Conservation (phyloP, 2,329 filamentous ascomycete species). For the Escovopsis sp. region DNA sequence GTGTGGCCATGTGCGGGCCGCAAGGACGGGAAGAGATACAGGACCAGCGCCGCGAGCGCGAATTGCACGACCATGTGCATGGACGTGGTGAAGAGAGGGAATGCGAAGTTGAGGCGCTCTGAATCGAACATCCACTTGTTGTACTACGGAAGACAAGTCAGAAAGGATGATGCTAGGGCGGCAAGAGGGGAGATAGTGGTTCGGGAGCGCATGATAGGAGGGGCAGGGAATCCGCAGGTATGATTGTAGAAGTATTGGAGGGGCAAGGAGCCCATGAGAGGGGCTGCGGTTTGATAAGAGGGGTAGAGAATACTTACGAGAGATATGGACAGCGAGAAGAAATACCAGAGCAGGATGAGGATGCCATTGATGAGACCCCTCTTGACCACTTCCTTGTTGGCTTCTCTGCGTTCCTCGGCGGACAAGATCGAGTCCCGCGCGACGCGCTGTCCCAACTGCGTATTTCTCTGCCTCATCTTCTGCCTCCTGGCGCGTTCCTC, state of each 20-base stretch:
- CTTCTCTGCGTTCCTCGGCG: slow-evolving; percentile 59
- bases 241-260: too few species aligned
- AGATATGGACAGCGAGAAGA: slow-evolving; percentile 87
- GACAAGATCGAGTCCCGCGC: slow-evolving; percentile 43
- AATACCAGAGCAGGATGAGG: slow-evolving; percentile 76
- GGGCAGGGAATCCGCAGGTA: too few species aligned
- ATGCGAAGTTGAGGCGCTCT: slow-evolving; percentile 74
- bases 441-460: slow-evolving; percentile 54
- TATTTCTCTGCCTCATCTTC: slow-evolving; percentile 50
- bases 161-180: too few species aligned
- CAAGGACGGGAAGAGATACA: slow-evolving; percentile 70
- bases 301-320: slow-evolving; percentile 42
- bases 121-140: slow-evolving; percentile 99
- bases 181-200: too few species aligned
- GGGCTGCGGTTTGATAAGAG: background rate
- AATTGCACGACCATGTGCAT: slow-evolving; percentile 96
- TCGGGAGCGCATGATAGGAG: too few species aligned
- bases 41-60: slow-evolving; percentile 55
- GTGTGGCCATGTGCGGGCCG: slow-evolving; percentile 45
- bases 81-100: slow-evolving; percentile 87
- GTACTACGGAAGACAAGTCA: slow-evolving; percentile 42
- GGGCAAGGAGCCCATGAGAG: too few species aligned
- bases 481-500: slow-evolving; percentile 55
- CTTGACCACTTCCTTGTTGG: slow-evolving; percentile 57
- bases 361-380: slow-evolving; percentile 57